Base-by-base conservation (phyloP, 257 asterid genomes). In the Echites panduratus region DNA sequence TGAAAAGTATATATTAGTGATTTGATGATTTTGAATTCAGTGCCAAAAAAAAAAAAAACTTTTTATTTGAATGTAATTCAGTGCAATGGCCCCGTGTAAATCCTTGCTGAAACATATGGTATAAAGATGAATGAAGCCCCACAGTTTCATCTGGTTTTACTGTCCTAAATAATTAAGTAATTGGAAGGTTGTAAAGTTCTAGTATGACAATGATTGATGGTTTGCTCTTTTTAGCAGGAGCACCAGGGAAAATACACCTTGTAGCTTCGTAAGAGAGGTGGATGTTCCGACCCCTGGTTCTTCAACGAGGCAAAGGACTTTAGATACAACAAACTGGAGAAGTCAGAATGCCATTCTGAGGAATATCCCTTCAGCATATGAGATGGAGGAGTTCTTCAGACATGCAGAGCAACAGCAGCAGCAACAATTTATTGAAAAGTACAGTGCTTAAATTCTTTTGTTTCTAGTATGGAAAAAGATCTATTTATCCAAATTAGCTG, bases 181-280 rank as follows among this genome's bases (percentile, higher is more conserved):
- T 58, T 26, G 11, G 9, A 53, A 20, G n/a, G 40, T 13, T 70
- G 50, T 20, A 3, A 9, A 9, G 22, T 17, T 16, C 0, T 3
- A 9, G 61, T 19, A 24, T 1, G 58, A n/a, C 64, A 26, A 50
- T 61, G 66, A 24, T 59, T 52, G 48, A 17, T 40, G 7, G 13
- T 12, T 68, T 12, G 26, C 38, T 32, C 38, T 66, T 73, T n/a
- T 54, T 29, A 59, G 82, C 85, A 86, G 92, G 85, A 74, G 87
- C 78, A 84, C 89, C 45, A 80, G 96, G 73, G 94, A 89, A 77
- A 87, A 84, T 78, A 86, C 92, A 12, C 96, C 94, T 47, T 82
- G 86, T 69, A 85, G 88, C 79, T 76, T 78, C 72, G 82, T 78
- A 54, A 84, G 85, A 74, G 78, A 79, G 17, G 85, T 73, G 16